Evolutionary conservation across 768 basidiomycete genomes (phyloP), one percentile per base, ranked within the genome.

Genomic region (Antrodiella citrinella): DNA sequence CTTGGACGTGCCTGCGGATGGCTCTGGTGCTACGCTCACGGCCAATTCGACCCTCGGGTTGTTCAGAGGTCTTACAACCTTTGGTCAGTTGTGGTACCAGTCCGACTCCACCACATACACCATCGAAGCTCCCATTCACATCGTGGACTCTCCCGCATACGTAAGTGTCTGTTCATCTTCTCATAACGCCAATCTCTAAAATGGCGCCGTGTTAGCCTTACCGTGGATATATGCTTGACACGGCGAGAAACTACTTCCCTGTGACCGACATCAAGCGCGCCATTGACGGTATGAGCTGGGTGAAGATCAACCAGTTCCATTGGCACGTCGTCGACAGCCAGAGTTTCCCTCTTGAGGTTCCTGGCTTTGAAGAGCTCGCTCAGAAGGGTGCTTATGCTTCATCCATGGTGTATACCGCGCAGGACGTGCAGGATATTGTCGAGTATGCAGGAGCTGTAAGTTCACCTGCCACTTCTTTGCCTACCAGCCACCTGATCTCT

Each of bases 181-280:
- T 40, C 48, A 4, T 24, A 1, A 5, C 10, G 13, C 13, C 42
- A 19, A 42, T 38, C 41, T 46, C 22, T n/a, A n/a, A n/a, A n/a
- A n/a, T n/a, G n/a, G n/a, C n/a, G n/a, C n/a, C n/a, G n/a, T n/a
- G n/a, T 4, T 55, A 85, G 83, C 82, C 82, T 0, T 86, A 82
- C 61, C 78, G 90, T 19, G 87, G 84, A 7, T 73, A 90, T 49
- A 78, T 91, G 78, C 73, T 92, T 11, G 90, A 92, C 61, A 91
- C 89, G 0, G 72, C 87, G 1, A 71, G 89, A 21, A 84, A 90
- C 66, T 92, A 71, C 65, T 84, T 81, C 65, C 72, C 81, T 3
- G 78, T 84, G 2, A 42, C 65, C 7, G 84, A 84, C 59, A 81
- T 87, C 60, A 71, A 79, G 59, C 72, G 82, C 51, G 84, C 82